Conservation (phyloP, 345 rosid genomes). For the Eucalyptus pumila region DNA sequence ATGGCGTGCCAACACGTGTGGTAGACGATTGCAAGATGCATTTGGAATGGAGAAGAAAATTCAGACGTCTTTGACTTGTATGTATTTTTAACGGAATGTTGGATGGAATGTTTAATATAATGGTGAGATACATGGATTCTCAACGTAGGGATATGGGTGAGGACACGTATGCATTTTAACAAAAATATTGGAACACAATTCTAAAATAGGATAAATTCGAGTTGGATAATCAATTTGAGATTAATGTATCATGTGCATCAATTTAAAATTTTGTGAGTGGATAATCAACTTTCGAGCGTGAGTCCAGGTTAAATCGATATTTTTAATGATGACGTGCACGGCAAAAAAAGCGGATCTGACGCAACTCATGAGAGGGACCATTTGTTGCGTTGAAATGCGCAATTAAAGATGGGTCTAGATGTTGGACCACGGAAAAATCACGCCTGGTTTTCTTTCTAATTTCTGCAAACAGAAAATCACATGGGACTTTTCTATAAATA, state of each 20-base stretch:
- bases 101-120: neutral
- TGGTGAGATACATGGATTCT: neutral
- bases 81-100: neutral
- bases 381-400: too few relatives aligned
- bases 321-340: too few relatives aligned
- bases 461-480: too few relatives aligned
- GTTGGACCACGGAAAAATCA: too few relatives aligned
- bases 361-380: too few relatives aligned
- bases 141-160: accelerated
- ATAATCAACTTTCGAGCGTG: too few relatives aligned
- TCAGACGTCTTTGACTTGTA: neutral
- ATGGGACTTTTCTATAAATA: too few relatives aligned
- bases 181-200: neutral
- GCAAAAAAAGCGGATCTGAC: too few relatives aligned
- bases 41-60: neutral
- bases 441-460: too few relatives aligned
- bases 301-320: too few relatives aligned
- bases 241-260: neutral
- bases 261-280: neutral
- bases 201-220: neutral
- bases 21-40: neutral
- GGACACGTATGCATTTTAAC: neutral
- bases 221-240: accelerated
- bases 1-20: too few relatives aligned
- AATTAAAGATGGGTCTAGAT: neutral